Conservation (phyloP, 140 eudicot species). For the Erigeron philadelphicus region DNA sequence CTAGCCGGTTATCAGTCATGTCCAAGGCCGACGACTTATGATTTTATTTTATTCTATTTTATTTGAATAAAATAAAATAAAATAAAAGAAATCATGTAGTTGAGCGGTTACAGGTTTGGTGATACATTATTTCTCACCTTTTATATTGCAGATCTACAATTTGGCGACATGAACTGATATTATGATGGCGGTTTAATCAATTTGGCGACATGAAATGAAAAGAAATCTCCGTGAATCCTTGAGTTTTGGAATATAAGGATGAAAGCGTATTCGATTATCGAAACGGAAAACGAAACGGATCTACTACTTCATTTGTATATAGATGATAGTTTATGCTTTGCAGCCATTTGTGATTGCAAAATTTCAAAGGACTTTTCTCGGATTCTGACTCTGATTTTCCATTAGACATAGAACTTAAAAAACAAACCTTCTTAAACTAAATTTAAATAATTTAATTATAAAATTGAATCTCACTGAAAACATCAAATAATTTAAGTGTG, state of each 20-base stretch:
- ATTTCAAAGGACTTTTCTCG: conserved; percentile 34
- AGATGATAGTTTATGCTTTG: conserved; percentile 37
- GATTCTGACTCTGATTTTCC: conserved; percentile 26
- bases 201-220: conserved; percentile 33
- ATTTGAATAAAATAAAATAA: no score
- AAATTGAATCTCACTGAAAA: background rate
- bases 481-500: conserved; percentile 4
- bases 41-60: background rate
- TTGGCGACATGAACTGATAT: conserved; percentile 8
- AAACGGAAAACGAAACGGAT: conserved; percentile 21
- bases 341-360: conserved; percentile 41
- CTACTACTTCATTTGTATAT: conserved; percentile 25
- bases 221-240: conserved; percentile 5
- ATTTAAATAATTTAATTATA: conserved; percentile 5
- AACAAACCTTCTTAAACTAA: background rate
- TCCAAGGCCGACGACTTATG: conserved; percentile 59
- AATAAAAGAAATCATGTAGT: conserved; percentile 14
- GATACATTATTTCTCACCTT: conserved; percentile 17
- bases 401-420: background rate
- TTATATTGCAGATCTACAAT: conserved; percentile 27
- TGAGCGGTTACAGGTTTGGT: conserved; percentile 46
- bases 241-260: conserved; percentile 33
- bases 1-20: conserved; percentile 73
- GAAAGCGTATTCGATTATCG: conserved; percentile 30
- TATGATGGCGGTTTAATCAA: conserved; percentile 23